Evolutionary conservation across 139 green algal genomes (phyloP).

Genomic region (Closterium sp.): DNA sequence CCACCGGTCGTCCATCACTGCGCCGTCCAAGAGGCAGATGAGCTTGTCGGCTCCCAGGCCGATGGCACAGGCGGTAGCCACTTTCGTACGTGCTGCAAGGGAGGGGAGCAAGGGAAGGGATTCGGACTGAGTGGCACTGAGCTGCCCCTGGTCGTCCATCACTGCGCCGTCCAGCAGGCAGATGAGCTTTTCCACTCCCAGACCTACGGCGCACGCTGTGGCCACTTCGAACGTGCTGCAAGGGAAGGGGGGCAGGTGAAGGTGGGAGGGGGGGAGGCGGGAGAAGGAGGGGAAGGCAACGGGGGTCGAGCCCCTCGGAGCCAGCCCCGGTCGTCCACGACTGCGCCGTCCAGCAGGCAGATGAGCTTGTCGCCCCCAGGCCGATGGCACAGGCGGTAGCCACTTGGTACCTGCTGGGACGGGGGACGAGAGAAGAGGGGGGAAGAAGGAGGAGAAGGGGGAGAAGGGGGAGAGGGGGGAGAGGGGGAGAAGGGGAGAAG

Average conservation of each 20-base stretch:
- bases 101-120: not conserved
- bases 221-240: conserved; percentile 78
- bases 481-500: too few species aligned
- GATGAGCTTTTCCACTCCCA: conserved; percentile 93
- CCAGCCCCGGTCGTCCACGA: not conserved
- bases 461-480: not conserved
- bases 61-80: conserved; percentile 67
- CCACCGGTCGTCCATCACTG: conserved; percentile 22
- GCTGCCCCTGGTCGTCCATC: conserved; percentile 11
- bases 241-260: too few species aligned
- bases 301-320: too few species aligned
- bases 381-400: conserved; percentile 64
- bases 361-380: conserved; percentile 92
- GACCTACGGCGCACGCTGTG: conserved; percentile 61
- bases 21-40: conserved; percentile 65
- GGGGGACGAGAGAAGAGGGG: not conserved
- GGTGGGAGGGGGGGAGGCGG: too few species aligned
- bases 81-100: conserved; percentile 71
- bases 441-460: not conserved
- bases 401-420: conserved; percentile 73
- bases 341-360: conserved; percentile 58
- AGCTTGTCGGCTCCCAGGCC: conserved; percentile 91
- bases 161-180: conserved; percentile 59
- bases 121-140: not conserved
- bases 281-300: too few species aligned